These are phyloP conservation scores for Tuctoria greenei DNA, from an alignment of 176 grass and related monocot genomes.

Conservation along the genomic window DNA sequence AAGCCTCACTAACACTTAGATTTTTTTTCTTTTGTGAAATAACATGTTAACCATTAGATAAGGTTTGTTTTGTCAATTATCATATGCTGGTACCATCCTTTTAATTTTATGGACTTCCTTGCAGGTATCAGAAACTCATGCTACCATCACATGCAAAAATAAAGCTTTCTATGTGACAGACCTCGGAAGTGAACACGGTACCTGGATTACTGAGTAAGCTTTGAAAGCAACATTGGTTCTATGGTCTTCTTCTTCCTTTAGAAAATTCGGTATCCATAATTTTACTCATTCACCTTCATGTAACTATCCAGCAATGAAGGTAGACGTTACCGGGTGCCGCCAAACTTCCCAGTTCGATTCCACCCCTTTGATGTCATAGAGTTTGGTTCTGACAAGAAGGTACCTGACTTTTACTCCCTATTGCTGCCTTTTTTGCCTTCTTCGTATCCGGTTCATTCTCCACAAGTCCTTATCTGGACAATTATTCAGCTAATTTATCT, in stretches of 20 bases:
- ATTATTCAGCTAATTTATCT: not conserved
- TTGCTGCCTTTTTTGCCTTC: not conserved
- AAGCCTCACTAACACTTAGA: not conserved
- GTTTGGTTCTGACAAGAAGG: slow-evolving; percentile 92
- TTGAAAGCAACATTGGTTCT: slow-evolving; percentile 14
- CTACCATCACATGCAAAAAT: slow-evolving; percentile 78
- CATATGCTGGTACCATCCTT: not conserved
- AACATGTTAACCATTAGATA: not conserved
- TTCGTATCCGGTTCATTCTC: not conserved
- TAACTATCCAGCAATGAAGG: slow-evolving; percentile 76
- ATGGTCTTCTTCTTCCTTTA: not conserved
- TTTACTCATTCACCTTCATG: slow-evolving; percentile 16
- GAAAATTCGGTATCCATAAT: not conserved
- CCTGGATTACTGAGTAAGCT: slow-evolving; percentile 86
- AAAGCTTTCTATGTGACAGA: slow-evolving; percentile 87
- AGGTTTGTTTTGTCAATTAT: not conserved
- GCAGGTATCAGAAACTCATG: slow-evolving; percentile 81
- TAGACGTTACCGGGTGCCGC: slow-evolving; percentile 59
- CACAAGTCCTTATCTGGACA: not conserved
- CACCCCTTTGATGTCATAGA: slow-evolving; percentile 72
- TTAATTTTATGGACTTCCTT: slow-evolving; percentile 28
- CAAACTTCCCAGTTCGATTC: slow-evolving; percentile 79
- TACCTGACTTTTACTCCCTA: not conserved
- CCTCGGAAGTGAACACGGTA: slow-evolving; percentile 75
- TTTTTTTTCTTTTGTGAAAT: not conserved